Base-by-base conservation (phyloP, 2,329 filamentous ascomycete genomes). In the Penicillium sp. region DNA sequence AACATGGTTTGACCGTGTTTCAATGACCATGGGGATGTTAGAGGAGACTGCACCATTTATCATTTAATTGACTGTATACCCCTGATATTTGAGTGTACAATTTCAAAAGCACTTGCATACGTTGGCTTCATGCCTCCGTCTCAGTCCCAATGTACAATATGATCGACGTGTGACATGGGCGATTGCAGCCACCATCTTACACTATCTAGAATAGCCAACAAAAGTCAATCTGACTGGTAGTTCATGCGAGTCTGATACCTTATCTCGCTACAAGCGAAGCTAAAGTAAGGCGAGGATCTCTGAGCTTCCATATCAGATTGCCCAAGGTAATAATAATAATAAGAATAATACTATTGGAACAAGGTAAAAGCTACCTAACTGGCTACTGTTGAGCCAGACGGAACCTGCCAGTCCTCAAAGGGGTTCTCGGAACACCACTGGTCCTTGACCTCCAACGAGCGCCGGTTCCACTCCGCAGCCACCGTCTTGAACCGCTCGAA, bases 401-500 rank as follows among this genome's bases (percentile, higher is more conserved):
- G 60, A 41, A 47, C 40, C 41, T 64, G 53, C 74, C 74, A 76
- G 7, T 14, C 55, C 44, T 74, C 74, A 65, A 73, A 76, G 31
- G 75, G 73, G 67, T 78, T 73, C 11, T 66, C 69, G 3, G 56
- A 65, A 60, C 70, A 71, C 78, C 78, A 81, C n/a, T 65, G 65
- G 56, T 75, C 72, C 58, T 76, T 78, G 14, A 77, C 70, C 55
- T 76, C 73, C 37, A 66, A 70, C 2, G 74, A 74, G 43, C 67
- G 70, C 49, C 65, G 63, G 55, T 79, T 75, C 78, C 78, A 81
- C 56, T 82, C 81, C 27, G 79, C 76, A 3, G 89, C 89, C 57
- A 87, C 84, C 19, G 76, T 78, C 70, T 96, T 91, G 91, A 93
- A 98, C 56, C 84, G 82, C 52, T 82, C 84, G 9, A 85, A 81